phyloP scores from a whole-genome alignment of 768 basidiomycete species.

The Kwoniella pini region DNA sequence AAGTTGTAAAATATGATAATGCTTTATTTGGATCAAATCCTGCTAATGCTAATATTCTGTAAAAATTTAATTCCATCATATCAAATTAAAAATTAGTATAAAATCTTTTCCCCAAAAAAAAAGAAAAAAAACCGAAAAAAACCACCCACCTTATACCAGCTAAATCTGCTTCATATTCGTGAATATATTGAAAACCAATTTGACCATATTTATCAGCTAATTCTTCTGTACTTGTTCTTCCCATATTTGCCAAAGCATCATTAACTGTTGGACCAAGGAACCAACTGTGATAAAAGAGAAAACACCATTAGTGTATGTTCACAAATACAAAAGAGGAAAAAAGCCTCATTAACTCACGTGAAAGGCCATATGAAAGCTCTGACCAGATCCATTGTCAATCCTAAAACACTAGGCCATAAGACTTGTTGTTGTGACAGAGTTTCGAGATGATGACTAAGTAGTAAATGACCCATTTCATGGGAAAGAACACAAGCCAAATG shows the following conservation, averaged over 20 bases:
- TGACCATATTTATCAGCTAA: slow-evolving; percentile 59
- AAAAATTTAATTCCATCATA: too few species aligned
- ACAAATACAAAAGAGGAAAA: too few species aligned
- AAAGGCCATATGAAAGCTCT: slow-evolving; percentile 81
- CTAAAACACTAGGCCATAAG: slow-evolving; percentile 75
- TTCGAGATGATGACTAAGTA: slow-evolving; percentile 88
- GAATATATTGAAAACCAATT: slow-evolving; percentile 72
- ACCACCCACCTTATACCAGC: slow-evolving; percentile 72
- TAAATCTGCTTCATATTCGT: slow-evolving; percentile 91
- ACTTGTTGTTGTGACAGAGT: slow-evolving; percentile 82
- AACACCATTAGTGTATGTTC: too few species aligned
- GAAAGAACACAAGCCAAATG: slow-evolving; percentile 87
- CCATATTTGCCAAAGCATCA: slow-evolving; percentile 81
- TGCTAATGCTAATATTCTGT: slow-evolving; percentile 83
- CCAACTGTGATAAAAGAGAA: slow-evolving; percentile 38
- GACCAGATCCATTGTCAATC: slow-evolving; percentile 72
- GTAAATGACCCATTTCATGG: slow-evolving; percentile 89
- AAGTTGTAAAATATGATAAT: slow-evolving; percentile 74
- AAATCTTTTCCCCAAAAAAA: too few species aligned
- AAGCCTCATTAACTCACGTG: slow-evolving; percentile 69
- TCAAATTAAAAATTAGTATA: too few species aligned
- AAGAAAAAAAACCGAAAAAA: too few species aligned
- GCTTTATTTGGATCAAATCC: slow-evolving; percentile 85
- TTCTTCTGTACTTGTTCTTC: slow-evolving; percentile 66
- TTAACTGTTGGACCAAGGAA: slow-evolving; percentile 87